phyloP scores from a whole-genome alignment of 2,329 filamentous ascomycete species.

The Lachnellula cervina region DNA sequence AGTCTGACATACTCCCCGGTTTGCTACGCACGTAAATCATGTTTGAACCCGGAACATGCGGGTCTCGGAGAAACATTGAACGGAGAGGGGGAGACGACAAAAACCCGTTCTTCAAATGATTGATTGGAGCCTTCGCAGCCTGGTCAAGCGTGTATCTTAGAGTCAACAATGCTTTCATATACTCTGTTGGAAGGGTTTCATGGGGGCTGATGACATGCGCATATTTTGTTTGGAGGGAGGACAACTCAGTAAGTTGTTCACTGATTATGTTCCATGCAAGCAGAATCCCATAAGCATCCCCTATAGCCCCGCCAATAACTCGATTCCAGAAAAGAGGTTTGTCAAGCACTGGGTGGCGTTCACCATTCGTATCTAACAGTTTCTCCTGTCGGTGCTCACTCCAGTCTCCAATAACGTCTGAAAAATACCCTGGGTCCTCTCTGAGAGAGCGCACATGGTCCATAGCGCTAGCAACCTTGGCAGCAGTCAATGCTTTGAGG shows the following conservation, averaged over 20 bases:
- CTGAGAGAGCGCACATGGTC: conserved; percentile 52
- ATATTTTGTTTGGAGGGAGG: conserved; percentile 33
- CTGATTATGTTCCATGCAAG: conserved; percentile 10
- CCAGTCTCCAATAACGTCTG: conserved; percentile 37
- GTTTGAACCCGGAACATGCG: conserved; percentile 23
- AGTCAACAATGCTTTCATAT: conserved; percentile 35
- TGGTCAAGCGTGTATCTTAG: conserved; percentile 36
- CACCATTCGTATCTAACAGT: conserved; percentile 37
- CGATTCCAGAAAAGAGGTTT: conserved; percentile 36
- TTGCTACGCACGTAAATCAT: conserved; percentile 10
- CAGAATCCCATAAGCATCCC: conserved; percentile 27
- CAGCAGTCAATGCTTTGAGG: conserved; percentile 41
- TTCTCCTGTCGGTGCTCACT: conserved; percentile 44
- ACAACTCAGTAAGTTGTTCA: conserved; percentile 24
- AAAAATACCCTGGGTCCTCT: conserved; percentile 56
- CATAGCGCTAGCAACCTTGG: conserved; percentile 39
- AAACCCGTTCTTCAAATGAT: conserved; percentile 24
- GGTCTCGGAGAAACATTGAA: conserved; percentile 30
- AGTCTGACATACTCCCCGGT: background rate
- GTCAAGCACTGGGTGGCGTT: conserved; percentile 13
- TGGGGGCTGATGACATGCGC: conserved; percentile 28
- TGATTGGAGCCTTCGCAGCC: conserved; percentile 32
- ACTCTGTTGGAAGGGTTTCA: conserved; percentile 36
- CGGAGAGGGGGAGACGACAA: conserved; percentile 39
- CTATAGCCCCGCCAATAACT: conserved; percentile 34